A percentile compares a stretch with the other conserved stretches of the same genome.
phyloP scores from a whole-genome alignment of 1,139 yeast genomes.

The Candida glucosophila region DNA sequence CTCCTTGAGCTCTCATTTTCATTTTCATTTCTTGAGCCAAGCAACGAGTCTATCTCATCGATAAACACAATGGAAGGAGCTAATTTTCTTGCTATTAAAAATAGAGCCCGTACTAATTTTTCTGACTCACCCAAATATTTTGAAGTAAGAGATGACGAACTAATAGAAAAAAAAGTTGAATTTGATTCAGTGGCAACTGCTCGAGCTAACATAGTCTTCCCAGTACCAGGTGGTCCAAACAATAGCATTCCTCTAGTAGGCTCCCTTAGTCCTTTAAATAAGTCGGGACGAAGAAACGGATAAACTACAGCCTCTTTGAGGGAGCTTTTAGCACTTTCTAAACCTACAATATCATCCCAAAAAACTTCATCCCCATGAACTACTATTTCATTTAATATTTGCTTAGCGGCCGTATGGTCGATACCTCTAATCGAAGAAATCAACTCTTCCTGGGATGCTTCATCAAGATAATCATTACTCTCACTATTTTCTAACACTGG shows the following conservation, averaged over 20 bases:
- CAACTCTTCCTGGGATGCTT: conserved; percentile 52
- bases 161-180: conserved; percentile 87
- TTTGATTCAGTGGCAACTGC: conserved; percentile 97
- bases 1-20: conserved; percentile 90
- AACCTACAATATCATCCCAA: conserved; percentile 96
- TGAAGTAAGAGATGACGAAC: conserved; percentile 87
- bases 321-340: conserved; percentile 82
- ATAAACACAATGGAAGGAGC: conserved; percentile 94
- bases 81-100: conserved; percentile 72
- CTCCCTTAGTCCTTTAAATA: conserved; percentile 84
- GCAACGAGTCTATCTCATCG: conserved; percentile 89
- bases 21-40: conserved; percentile 79
- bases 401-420: conserved; percentile 38
- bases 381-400: conserved; percentile 83
- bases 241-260: conserved; percentile 95
- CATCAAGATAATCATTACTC: too few species aligned
- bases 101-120: conserved; percentile 83
- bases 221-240: conserved; percentile 98
- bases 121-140: conserved; percentile 93
- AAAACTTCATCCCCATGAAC: conserved; percentile 92
- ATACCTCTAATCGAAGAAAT: conserved; percentile 32
- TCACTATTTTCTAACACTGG: conserved; percentile 7
- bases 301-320: conserved; percentile 94
- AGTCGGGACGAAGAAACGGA: conserved; percentile 89
- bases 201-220: conserved; percentile 94